Conservation (phyloP, 805 yeast genomes). For the Candida namnaoensis region DNA sequence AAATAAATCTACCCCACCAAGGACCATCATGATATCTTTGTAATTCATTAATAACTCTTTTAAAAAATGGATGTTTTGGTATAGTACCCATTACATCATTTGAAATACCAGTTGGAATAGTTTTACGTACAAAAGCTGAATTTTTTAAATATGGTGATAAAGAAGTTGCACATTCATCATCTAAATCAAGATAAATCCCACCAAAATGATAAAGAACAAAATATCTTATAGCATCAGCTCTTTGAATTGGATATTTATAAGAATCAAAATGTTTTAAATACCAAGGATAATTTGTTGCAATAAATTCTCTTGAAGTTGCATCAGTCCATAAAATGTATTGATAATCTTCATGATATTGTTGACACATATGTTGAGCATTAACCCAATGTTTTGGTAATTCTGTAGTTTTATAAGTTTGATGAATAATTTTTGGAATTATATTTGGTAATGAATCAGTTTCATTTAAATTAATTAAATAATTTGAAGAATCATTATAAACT, state of each 20-base stretch:
- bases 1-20: slow-evolving; percentile 61
- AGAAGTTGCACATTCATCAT: slow-evolving; percentile 75
- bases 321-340: slow-evolving; percentile 90
- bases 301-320: slow-evolving; percentile 69
- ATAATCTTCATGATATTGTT: slow-evolving; percentile 78
- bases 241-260: slow-evolving; percentile 73
- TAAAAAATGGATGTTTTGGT: slow-evolving; percentile 80
- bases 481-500: slow-evolving; percentile 64
- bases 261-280: slow-evolving; percentile 69
- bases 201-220: slow-evolving; percentile 79
- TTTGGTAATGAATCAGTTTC: slow-evolving; percentile 36
- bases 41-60: slow-evolving; percentile 57
- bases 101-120: slow-evolving; percentile 84
- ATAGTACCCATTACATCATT: slow-evolving; percentile 90
- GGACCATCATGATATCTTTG: slow-evolving; percentile 41
- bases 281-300: slow-evolving; percentile 78
- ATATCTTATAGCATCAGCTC: slow-evolving; percentile 89
- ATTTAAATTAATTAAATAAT: slow-evolving; percentile 56
- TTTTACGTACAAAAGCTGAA: slow-evolving; percentile 82
- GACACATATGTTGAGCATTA: slow-evolving; percentile 67
- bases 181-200: slow-evolving; percentile 85
- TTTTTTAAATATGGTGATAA: slow-evolving; percentile 75
- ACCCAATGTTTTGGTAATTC: slow-evolving; percentile 78
- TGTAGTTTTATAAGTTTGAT: slow-evolving; percentile 81
- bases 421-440: slow-evolving; percentile 82